Evolutionary conservation across 208 protist species (phyloP).

Genomic region (Acanthamoeba culbertsoni): DNA sequence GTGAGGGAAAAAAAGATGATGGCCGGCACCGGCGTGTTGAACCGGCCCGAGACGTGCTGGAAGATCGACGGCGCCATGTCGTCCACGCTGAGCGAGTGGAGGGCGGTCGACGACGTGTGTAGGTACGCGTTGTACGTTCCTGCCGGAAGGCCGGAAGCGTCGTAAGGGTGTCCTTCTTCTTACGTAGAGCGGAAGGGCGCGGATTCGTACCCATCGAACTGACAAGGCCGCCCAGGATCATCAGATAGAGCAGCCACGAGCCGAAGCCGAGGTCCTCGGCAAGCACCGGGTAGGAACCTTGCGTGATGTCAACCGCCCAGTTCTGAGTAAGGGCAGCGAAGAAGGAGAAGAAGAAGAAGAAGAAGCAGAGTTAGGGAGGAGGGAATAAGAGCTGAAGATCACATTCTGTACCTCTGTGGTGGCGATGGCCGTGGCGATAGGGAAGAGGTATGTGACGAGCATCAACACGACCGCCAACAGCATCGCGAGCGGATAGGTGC

Average conservation of each 20-base stretch:
- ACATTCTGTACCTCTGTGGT: background rate
- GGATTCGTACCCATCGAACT: background rate
- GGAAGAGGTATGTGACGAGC: conserved; percentile 43
- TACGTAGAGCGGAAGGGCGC: background rate
- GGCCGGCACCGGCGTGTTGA: background rate
- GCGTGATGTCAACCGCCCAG: background rate
- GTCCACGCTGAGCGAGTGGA: conserved; percentile 26
- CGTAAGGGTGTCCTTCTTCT: too few species aligned
- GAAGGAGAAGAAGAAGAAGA: too few species aligned
- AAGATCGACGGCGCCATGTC: conserved; percentile 13
- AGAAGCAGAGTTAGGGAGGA: background rate
- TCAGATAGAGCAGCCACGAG: background rate
- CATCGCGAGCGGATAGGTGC: conserved; percentile 27
- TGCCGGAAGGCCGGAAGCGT: background rate
- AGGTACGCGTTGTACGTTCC: conserved; percentile 45
- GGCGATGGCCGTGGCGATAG: conserved; percentile 15
- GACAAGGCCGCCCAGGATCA: background rate
- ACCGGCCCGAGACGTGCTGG: background rate
- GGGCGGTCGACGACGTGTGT: conserved; percentile 40
- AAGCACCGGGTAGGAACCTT: background rate
- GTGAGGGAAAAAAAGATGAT: conserved; percentile 25
- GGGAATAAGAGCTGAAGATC: background rate
- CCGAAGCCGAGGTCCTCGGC: conserved; percentile 28
- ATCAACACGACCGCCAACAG: background rate
- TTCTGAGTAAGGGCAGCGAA: background rate